phyloP scores from a whole-genome alignment of 179 eudicot species.

The Amaranthus tricolor region DNA sequence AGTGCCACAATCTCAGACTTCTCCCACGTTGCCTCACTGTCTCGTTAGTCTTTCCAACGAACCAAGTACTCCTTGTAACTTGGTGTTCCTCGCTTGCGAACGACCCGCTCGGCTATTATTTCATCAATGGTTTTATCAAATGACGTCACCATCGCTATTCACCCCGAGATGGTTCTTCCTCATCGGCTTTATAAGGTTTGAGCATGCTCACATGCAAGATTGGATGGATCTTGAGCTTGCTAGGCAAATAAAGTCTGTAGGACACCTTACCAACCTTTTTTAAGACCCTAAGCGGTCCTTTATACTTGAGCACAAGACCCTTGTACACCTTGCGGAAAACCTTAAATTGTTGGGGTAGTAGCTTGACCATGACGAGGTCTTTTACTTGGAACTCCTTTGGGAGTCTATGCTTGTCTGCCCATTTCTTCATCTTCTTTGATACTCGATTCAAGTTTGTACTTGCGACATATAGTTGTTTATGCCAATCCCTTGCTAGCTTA shows the following conservation, averaged over 20 bases:
- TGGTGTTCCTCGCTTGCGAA: background rate
- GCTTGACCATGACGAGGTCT: too few species aligned
- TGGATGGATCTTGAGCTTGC: slow-evolving; percentile 8
- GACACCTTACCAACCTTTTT: background rate
- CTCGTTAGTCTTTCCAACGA: background rate
- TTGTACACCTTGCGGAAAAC: too few species aligned
- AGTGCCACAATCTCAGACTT: too few species aligned
- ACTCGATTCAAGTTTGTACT: too few species aligned
- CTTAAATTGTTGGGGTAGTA: too few species aligned
- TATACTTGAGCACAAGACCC: too few species aligned
- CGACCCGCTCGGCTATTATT: background rate
- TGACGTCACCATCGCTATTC: background rate
- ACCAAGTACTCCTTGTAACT: background rate
- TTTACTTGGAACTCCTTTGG: too few species aligned
- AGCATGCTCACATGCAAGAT: background rate
- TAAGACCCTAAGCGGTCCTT: background rate
- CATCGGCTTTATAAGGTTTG: background rate
- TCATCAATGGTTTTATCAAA: background rate
- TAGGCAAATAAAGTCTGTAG: background rate
- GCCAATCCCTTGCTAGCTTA: too few species aligned
- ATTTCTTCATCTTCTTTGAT: too few species aligned
- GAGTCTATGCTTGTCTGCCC: too few species aligned
- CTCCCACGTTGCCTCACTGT: too few species aligned
- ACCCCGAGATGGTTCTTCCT: background rate
- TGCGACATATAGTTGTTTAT: too few species aligned